Percentiles rank a stretch among this genome's conserved stretches.
Evolutionary conservation across 1,284 basidiomycete genomes (phyloP).

Genomic region (Lentinula novae-zelandiae): DNA sequence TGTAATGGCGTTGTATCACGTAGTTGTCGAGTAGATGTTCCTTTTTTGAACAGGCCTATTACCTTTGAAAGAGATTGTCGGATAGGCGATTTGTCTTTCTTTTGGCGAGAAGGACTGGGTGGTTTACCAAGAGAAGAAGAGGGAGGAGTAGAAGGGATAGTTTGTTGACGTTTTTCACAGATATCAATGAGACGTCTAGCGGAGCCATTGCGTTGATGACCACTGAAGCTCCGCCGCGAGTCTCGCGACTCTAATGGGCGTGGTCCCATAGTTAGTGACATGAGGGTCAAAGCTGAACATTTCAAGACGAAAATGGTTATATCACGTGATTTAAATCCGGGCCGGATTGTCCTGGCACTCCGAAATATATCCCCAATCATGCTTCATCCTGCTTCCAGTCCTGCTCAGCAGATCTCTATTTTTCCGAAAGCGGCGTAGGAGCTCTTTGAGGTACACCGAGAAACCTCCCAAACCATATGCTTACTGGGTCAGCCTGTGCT

Average conservation of each 20-base stretch:
- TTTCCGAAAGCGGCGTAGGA: neutral
- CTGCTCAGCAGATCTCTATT: neutral
- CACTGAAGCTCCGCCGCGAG: neutral
- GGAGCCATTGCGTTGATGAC: slow-evolving; percentile 23
- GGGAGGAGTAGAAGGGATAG: slow-evolving; percentile 22
- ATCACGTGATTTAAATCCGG: neutral
- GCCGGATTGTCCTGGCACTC: neutral
- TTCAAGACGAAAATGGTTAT: neutral
- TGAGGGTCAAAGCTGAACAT: neutral
- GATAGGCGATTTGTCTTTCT: slow-evolving; percentile 51
- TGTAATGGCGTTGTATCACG: neutral
- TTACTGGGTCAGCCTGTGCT: neutral
- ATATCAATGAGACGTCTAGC: slow-evolving; percentile 38
- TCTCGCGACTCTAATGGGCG: neutral
- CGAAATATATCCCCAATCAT: neutral
- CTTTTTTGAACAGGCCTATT: slow-evolving; percentile 62
- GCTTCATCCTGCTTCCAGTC: neutral
- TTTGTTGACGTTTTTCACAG: slow-evolving; percentile 28
- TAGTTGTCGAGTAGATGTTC: slow-evolving; percentile 22
- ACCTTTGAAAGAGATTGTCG: slow-evolving; percentile 65
- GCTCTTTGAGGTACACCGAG: neutral
- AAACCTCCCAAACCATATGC: neutral
- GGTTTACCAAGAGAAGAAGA: slow-evolving; percentile 15
- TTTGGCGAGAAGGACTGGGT: slow-evolving; percentile 9
- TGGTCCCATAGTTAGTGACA: neutral